Evolutionary conservation across 2,329 filamentous ascomycete species (phyloP), one percentile per base, ranked within the genome.

Genomic region (Aphanoascus verrucosus): DNA sequence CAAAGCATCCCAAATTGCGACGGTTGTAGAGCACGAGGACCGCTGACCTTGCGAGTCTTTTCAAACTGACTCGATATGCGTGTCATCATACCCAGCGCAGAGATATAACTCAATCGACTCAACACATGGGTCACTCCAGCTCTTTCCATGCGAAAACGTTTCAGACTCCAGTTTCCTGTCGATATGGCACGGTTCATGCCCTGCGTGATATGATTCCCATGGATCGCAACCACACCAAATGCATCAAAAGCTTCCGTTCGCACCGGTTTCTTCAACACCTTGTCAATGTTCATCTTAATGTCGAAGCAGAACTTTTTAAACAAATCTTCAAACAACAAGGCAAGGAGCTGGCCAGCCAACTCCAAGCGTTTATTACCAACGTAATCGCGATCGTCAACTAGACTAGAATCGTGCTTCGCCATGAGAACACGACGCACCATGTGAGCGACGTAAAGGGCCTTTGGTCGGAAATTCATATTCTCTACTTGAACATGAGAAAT

Each of bases 1-100:
- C 93, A 98, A 52, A 98, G 77, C 90, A 98, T 96, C 62, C 93
- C 93, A 74, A 95, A 98, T 61, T 98, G 93, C 0, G 93, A 98
- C 5, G 93, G 90, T 65, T 98, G 93, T 47, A 98, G 77, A 15
- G 94, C 93, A 79, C 93, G 84, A 63, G 94, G 93, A 60, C 94
- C 94, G 65, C 85, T 90, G 57, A 98, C 90, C 71, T 98, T 98
- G 62, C 93, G 77, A 1, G 93, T 97, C 77, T 98, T 98, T 68
- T 98, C 93, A 64, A 98, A 98, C 73, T 98, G 93, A 78, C 87
- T 94, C 68, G 86, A 93, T 64, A 98, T 97, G 69, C 93, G 81
- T 12, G 93, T 98, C 93, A 98, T 98, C 94, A 98, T 98, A 58
- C 94, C 94, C 28, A 98, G 80, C 28, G 93, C 93, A 58, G 86